Conservation (phyloP, 257 asterid species). For the Mitragyna speciosa region DNA sequence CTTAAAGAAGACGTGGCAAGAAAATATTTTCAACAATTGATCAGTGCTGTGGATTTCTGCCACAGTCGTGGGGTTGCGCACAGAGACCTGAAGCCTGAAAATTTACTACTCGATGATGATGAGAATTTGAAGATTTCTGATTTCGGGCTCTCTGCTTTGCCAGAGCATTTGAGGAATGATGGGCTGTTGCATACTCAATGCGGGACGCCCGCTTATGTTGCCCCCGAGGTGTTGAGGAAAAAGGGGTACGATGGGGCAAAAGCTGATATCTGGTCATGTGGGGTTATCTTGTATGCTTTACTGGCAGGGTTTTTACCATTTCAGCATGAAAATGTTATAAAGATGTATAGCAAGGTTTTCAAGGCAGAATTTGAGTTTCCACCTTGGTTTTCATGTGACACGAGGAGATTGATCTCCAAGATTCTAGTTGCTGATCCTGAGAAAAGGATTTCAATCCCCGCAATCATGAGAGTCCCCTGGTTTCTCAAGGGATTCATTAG, state of each 20-base stretch:
- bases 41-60: constrained; percentile 74
- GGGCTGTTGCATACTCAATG: constrained; percentile 80
- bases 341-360: constrained; percentile 67
- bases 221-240: constrained; percentile 70
- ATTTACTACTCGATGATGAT: constrained; percentile 66
- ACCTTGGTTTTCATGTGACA: constrained; percentile 66
- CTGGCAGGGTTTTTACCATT: constrained; percentile 77
- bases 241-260: constrained; percentile 78
- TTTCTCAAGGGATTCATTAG: constrained; percentile 44
- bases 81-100: constrained; percentile 77
- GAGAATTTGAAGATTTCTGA: constrained; percentile 70
- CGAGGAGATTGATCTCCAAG: constrained; percentile 54
- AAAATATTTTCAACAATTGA: constrained; percentile 74
- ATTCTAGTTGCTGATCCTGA: constrained; percentile 63
- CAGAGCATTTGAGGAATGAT: constrained; percentile 59
- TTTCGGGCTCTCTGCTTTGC: constrained; percentile 76
- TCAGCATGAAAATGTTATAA: constrained; percentile 66
- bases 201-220: constrained; percentile 84
- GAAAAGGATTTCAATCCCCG: constrained; percentile 51
- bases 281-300: constrained; percentile 67
- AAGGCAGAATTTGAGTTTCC: constrained; percentile 67
- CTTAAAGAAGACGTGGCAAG: constrained; percentile 55
- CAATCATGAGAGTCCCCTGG: constrained; percentile 61
- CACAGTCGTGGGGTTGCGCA: constrained; percentile 88
- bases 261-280: constrained; percentile 91